A percentile compares a stretch with the other conserved stretches of the same genome.
These are phyloP conservation scores for Thalassiosira livingstoniorum DNA, from an alignment of 352 stramenopile species.

Conservation along the genomic window DNA sequence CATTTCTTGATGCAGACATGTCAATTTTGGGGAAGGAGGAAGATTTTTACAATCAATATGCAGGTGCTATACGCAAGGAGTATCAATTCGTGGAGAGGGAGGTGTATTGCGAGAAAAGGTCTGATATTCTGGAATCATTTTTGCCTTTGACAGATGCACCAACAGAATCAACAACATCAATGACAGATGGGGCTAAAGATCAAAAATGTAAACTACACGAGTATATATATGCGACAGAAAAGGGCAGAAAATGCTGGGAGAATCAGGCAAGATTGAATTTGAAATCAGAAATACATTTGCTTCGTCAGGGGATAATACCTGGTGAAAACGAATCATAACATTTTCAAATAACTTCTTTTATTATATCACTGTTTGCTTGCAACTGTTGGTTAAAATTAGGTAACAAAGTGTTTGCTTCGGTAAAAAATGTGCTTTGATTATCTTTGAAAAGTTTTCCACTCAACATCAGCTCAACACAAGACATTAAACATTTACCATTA, in stretches of 20 bases:
- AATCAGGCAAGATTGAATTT: constrained; percentile 70
- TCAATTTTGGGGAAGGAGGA: constrained; percentile 73
- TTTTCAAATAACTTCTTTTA: too few relatives aligned
- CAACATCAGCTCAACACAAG: too few relatives aligned
- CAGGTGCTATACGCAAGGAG: constrained; percentile 77
- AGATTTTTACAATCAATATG: constrained; percentile 74
- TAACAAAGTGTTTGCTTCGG: too few relatives aligned
- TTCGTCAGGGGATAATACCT: constrained; percentile 67
- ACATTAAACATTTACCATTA: too few relatives aligned
- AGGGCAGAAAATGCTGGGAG: constrained; percentile 61
- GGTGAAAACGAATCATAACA: constrained; percentile 24
- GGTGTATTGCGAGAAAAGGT: constrained; percentile 77
- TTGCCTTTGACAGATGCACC: constrained; percentile 30
- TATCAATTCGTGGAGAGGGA: constrained; percentile 71
- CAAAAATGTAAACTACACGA: constrained; percentile 16
- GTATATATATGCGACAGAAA: constrained; percentile 62
- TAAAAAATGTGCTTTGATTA: too few relatives aligned
- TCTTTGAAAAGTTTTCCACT: too few relatives aligned
- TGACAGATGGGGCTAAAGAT: not conserved
- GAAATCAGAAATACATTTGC: constrained; percentile 68
- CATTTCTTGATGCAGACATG: constrained; percentile 85
- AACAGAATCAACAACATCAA: not conserved
- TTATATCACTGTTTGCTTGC: too few relatives aligned
- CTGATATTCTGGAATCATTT: constrained; percentile 76
- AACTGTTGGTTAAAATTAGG: too few relatives aligned